Evolutionary conservation across 257 asterid species (phyloP), one percentile per base, ranked within the genome.

Genomic region (Misopates orontium): DNA sequence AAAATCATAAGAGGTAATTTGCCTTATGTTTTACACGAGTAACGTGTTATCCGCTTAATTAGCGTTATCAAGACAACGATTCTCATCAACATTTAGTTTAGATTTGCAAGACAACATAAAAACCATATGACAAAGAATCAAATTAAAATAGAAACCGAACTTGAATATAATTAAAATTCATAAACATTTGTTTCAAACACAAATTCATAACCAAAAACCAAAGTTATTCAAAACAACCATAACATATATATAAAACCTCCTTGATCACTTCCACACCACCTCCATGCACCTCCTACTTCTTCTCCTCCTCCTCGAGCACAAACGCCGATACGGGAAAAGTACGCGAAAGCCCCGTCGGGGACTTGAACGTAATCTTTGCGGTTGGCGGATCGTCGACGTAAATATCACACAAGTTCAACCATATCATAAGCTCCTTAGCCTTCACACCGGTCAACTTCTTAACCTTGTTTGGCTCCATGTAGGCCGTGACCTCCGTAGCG

Each of bases 381-480:
- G 75, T n/a, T 0, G 71, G 58, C 5, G n/a, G n/a, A n/a, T 73
- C 74, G 8, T 70, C 73, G 28, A 76, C 65, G 18, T 20, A 54
- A 11, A 77, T 73, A 0, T 76, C 82, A 24, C 39, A 48, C 8
- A 73, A 32, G 1, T 59, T 41, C 11, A 80, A n/a, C 80, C 82
- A 70, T 17, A 80, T n/a, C 24, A 77, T 39, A 8, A 76, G 73
- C 66, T 80, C 80, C 73, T 55, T 73, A 16, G 56, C 25, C 74
- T 68, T 77, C 40, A 80, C 74, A 42, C 82, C 82, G 14, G 76
- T 80, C 17, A 80, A 54, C 8, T 23, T 44, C 72, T 70, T 77
- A 28, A 74, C 42, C 76, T 70, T 73, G 23, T 75, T 25, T 0
- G 60, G 70, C 41, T 71, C 85, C 3, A 70, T 75, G 42, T 44